A percentile compares a stretch with the other conserved stretches of the same genome.
phyloP scores from a whole-genome alignment of 225 moss, liverwort and hornwort species.

The Sphagnum tenellum region DNA sequence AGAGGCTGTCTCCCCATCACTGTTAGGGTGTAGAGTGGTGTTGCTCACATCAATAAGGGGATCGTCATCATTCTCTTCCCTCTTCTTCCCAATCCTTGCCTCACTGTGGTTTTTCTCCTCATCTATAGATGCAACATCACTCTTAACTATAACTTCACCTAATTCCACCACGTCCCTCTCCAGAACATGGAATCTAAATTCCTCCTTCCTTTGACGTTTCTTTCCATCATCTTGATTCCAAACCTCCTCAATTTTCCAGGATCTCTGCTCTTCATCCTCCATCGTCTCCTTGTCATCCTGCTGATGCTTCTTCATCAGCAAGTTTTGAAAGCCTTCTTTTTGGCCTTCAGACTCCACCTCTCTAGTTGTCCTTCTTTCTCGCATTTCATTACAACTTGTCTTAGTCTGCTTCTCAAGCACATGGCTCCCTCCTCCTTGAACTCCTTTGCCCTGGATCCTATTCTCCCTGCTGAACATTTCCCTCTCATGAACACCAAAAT shows the following conservation, averaged over 20 bases:
- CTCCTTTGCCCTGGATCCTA: no score
- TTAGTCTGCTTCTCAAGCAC: background rate
- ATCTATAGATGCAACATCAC: background rate
- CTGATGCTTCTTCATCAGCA: background rate
- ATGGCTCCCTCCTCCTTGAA: no score
- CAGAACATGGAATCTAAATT: background rate
- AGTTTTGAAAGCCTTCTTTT: background rate
- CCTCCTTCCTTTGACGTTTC: background rate
- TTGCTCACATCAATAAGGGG: background rate
- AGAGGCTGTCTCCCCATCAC: background rate
- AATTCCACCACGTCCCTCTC: background rate
- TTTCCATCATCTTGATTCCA: background rate
- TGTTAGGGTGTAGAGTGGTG: background rate
- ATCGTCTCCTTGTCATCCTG: background rate
- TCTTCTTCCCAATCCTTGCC: background rate
- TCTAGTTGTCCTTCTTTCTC: background rate
- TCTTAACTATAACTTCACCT: background rate
- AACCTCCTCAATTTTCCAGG: background rate
- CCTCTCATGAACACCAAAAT: background rate
- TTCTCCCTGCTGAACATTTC: no score
- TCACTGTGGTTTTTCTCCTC: background rate
- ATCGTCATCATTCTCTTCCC: background rate
- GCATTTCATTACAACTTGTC: background rate
- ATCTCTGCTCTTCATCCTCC: background rate
- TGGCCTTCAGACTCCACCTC: background rate